Base-by-base conservation (phyloP, 2,329 filamentous ascomycete genomes). In the Bipolaris victoriae region DNA sequence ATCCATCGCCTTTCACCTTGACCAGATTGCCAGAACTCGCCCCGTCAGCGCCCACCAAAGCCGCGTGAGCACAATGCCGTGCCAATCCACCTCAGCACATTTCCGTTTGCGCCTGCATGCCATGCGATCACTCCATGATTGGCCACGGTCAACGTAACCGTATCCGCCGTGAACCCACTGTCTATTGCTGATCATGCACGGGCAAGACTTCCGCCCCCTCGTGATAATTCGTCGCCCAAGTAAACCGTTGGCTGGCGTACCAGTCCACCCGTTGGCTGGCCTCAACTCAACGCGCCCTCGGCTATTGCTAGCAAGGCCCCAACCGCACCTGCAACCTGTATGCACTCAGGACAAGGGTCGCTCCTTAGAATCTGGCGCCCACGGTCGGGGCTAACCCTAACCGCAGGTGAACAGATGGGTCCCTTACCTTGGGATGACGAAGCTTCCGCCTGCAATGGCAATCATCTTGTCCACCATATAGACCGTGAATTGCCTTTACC, bases 231-330 rank as follows among this genome's bases (percentile, higher is more conserved):
- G 20, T 43, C 49, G 13, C 18, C 43, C 11, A 48, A 35, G 35
- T 26, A 29, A 36, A 54, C 44, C 9, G 39, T 48, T 49, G n/a
- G 22, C 33, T 57, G 39, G 44, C 45, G 50, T 49, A 29, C 39
- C 50, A 31, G 11, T 24, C 26, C 37, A 22, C 24, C 16, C 49
- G n/a, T 46, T 22, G 33, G 31, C 55, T 44, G 20, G 45, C 16
- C 24, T 49, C 20, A 39, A 40, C 2, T 33, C 33, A 49, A 35
- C 24, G 15, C 43, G 26, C 40, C 16, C n/a, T 39, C 31, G 24
- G 20, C 16, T 49, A 15, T 36, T 52, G 26, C 31, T 39, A 44
- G 49, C 39, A 10, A 39, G 33, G 33, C 24, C 47, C 36, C 36
- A 24, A 24, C 24, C 35, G n/a, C 24, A 16, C 16, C 48, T 31